phyloP scores from a whole-genome alignment of 2,329 filamentous ascomycete species.

The Verticillium alfalfae region DNA sequence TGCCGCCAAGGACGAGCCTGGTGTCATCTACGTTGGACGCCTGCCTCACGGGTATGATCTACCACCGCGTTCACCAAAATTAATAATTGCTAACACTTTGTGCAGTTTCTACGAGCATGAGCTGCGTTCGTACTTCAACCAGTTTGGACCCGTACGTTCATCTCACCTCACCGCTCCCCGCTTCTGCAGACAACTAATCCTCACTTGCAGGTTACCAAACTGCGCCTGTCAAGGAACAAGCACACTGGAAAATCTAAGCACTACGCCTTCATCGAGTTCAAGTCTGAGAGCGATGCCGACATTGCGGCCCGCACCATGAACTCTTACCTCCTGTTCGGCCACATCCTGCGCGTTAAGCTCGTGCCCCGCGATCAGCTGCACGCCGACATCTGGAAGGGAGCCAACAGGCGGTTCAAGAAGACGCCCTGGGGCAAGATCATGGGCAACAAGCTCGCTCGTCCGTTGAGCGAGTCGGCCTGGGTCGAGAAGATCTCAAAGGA shows the following conservation, averaged over 20 bases:
- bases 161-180: neutral
- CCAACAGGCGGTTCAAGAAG: slow-evolving; percentile 83
- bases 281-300: slow-evolving; percentile 65
- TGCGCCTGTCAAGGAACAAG: slow-evolving; percentile 81
- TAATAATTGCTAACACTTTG: slow-evolving; percentile 25
- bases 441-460: slow-evolving; percentile 67
- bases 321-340: slow-evolving; percentile 92
- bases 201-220: neutral
- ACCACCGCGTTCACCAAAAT: neutral
- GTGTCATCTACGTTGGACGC: slow-evolving; percentile 84
- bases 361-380: slow-evolving; percentile 75
- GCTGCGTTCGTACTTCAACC: slow-evolving; percentile 88
- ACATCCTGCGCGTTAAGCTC: slow-evolving; percentile 82
- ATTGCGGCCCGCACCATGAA: slow-evolving; percentile 96
- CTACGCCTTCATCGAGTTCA: slow-evolving; percentile 91
- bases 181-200: neutral
- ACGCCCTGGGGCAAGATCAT: slow-evolving; percentile 73
- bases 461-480: slow-evolving; percentile 73
- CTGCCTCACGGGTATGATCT: slow-evolving; percentile 60
- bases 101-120: slow-evolving; percentile 87
- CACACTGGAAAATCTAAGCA: slow-evolving; percentile 89
- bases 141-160: slow-evolving; percentile 71
- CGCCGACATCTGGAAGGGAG: slow-evolving; percentile 79
- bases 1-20: slow-evolving; percentile 49
- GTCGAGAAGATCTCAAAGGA: slow-evolving; percentile 68